Conservation (phyloP, 2,329 filamentous ascomycete genomes). For the Chrysosporium queenslandicum region DNA sequence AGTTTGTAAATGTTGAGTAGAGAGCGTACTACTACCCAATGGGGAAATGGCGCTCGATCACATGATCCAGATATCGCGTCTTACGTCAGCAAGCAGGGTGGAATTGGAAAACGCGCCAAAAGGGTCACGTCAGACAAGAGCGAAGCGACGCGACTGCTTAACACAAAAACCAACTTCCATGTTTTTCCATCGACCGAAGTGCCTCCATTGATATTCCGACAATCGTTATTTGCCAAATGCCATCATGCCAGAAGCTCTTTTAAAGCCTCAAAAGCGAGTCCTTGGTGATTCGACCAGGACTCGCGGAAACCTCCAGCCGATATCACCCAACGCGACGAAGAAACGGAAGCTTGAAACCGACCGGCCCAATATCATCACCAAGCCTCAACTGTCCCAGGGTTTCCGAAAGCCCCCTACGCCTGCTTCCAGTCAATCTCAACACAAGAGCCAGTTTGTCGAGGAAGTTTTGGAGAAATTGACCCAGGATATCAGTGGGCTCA, state of each 20-base stretch:
- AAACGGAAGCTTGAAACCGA: constrained; percentile 66
- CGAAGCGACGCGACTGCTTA: background rate
- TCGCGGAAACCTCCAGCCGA: constrained; percentile 46
- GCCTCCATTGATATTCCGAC: background rate
- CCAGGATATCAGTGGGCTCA: constrained; percentile 79
- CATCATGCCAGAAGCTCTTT: constrained; percentile 33
- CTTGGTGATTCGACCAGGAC: constrained; percentile 58
- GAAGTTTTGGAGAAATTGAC: constrained; percentile 93
- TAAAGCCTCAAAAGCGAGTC: constrained; percentile 59
- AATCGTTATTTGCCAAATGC: background rate
- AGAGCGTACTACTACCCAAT: no score
- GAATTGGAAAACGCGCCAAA: constrained; percentile 1
- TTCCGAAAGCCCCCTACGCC: constrained; percentile 47
- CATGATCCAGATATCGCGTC: background rate
- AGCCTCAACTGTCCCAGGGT: constrained; percentile 51
- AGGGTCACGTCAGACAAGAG: background rate
- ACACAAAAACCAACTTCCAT: background rate
- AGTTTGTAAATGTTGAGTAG: no score
- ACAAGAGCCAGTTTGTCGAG: constrained; percentile 84
- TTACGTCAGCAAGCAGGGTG: background rate
- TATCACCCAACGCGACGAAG: constrained; percentile 53
- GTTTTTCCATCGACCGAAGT: background rate
- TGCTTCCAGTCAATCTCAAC: constrained; percentile 57
- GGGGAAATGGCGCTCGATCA: no score
- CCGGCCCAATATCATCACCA: constrained; percentile 45